Conservation (phyloP, 2,329 filamentous ascomycete species). For the Byssochlamys sp. region DNA sequence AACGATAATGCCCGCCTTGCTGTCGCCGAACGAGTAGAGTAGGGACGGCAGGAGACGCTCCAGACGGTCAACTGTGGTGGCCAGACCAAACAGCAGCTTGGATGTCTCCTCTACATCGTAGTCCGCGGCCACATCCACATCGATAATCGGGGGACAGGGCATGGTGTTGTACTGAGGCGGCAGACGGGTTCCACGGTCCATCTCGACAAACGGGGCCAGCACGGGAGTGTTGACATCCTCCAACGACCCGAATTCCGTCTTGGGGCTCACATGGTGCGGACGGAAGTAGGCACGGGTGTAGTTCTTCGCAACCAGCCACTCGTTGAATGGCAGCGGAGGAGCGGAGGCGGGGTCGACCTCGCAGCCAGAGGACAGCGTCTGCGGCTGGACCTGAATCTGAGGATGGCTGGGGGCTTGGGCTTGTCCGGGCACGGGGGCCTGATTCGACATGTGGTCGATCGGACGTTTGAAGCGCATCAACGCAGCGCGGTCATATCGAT, state of each 20-base stretch:
- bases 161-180: constrained; percentile 24
- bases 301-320: constrained; percentile 37
- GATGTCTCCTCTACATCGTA: constrained; percentile 31
- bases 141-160: constrained; percentile 31
- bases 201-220: constrained; percentile 26
- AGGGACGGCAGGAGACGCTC: constrained; percentile 31
- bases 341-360: constrained; percentile 24
- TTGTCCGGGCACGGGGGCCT: constrained; percentile 4
- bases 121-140: constrained; percentile 32
- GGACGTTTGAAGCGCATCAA: constrained; percentile 29
- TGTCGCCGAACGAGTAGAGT: constrained; percentile 34
- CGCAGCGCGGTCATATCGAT: constrained; percentile 30
- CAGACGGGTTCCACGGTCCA: constrained; percentile 31
- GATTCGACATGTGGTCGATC: constrained; percentile 16
- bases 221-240: constrained; percentile 30
- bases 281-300: constrained; percentile 36
- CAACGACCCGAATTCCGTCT: constrained; percentile 29
- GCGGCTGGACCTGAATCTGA: constrained; percentile 16
- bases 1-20: constrained; percentile 32
- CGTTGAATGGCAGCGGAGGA: constrained; percentile 28
- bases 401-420: constrained; percentile 6
- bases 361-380: constrained; percentile 17
- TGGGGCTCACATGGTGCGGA: constrained; percentile 25
- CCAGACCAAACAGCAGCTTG: constrained; percentile 33
- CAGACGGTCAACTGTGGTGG: constrained; percentile 35